Base-by-base conservation (phyloP, 441 rosid species). In the Erodium texanum region DNA sequence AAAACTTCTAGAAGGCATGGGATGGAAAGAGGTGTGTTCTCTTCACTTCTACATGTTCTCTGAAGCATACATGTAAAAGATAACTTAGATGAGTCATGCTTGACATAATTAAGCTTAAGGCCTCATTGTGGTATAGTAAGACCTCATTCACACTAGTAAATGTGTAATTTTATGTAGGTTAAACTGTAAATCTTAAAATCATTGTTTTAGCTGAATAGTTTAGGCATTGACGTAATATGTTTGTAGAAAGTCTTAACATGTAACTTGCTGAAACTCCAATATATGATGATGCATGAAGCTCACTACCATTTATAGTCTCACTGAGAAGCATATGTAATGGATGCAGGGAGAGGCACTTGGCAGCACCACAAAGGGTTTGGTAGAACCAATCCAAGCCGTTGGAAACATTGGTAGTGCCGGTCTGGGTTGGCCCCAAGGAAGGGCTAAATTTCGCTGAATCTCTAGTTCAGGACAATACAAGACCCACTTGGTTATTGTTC, bases 401-500 rank as follows among this genome's bases (percentile, higher is more conserved):
- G 90, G 96, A 64, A 90, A 90, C 74, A 75, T 82, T 58, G 98
- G 98, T 70, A 90, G 68, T 67, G 89, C 89, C 64, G 98, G 97
- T 23, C 67, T 93, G 41, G 96, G 97, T 5, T 93, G 87, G 87
- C 86, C 92, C 52, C 79, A 71, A 52, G 80, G 75, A 66, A 81
- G 82, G 73, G 74, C 68, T 19, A 68, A 70, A 73, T 76, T 24
- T 43, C 29, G 18, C 15, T 66, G 54, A 54, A 20, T 3, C 11
- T 58, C 63, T 19, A 20, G 12, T 56, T 56, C 16, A 7, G 62
- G 24, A 18, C 10, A 10, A 56, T 56, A 4, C 20, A 1, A 56
- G 20, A 8, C 24, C 62, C 7, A 43, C 5, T 43, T 43, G 52
- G 52, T 43, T 43, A 14, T 43, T 43, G 52, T 43, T 3, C 16